Evolutionary conservation across 768 basidiomycete species (phyloP), one percentile per base, ranked within the genome.

Genomic region (Suillus paluster): DNA sequence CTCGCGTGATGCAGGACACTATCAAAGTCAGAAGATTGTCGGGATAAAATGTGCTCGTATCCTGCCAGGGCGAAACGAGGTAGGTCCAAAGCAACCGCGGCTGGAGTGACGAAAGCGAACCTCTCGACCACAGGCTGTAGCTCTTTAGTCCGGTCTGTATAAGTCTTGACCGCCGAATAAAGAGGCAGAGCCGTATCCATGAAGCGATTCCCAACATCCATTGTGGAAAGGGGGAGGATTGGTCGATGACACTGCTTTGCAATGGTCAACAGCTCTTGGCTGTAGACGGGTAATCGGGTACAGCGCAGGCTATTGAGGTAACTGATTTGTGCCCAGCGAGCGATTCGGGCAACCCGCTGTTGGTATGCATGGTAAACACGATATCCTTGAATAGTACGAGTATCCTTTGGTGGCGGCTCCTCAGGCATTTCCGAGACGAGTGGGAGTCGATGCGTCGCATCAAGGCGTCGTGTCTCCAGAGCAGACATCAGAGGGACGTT

Each of bases 21-120:
- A 69, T 95, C 94, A 68, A 95, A 91, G 17, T 78, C 76, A 2
- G 76, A 71, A 6, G 79, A 68, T 64, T 79, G 76, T 2, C 65
- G 63, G 6, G 64, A 50, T 58, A 75, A 46, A 66, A 72, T 36
- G 1, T 65, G 45, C 36, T 76, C 71, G 44, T 77, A 65, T 8
- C 84, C 85, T 0, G 84, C 67, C 5, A 95, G 80, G 1, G 86
- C 83, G 57, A 91, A 78, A 2, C 76, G 78, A 1, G 93, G 84
- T 55, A 97, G 70, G 73, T 95, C 94, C 33, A 81, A 78, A 14
- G 91, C 90, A 17, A 95, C 88, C 0, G 84, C 93, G 2, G 86
- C 68, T 1, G 95, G 93, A 0, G 95, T 95, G 21, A 85, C 86
- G 66, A 94, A 94, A 1, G 90, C 86, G 70, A 97, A 98, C 25